phyloP scores from a whole-genome alignment of 2,329 filamentous ascomycete species.

The Alternaria arborescens region DNA sequence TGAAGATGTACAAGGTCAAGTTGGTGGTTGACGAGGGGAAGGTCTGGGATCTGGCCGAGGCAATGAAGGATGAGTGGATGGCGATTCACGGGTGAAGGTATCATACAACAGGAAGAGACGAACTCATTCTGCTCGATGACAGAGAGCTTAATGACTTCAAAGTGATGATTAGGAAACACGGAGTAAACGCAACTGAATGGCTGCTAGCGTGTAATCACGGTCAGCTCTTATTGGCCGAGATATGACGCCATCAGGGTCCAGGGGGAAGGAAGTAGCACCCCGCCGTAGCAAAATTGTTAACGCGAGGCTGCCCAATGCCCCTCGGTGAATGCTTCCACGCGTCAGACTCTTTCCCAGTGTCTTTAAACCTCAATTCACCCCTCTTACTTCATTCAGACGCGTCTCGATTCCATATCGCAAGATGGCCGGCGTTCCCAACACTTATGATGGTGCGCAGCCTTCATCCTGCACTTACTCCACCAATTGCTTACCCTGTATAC shows the following conservation, averaged over 20 bases:
- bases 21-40: conserved; percentile 27
- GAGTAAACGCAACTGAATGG: background rate
- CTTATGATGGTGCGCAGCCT: conserved; percentile 39
- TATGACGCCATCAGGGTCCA: conserved; percentile 35
- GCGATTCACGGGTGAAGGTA: conserved; percentile 8
- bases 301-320: conserved; percentile 13
- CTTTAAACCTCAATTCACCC: background rate
- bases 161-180: background rate
- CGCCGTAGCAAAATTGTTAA: conserved; percentile 31
- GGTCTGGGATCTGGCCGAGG: conserved; percentile 14
- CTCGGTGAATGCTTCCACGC: conserved; percentile 31
- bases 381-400: conserved; percentile 14
- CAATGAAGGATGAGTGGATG: conserved; percentile 12
- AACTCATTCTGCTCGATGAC: background rate
- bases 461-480: background rate
- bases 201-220: background rate
- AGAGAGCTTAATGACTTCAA: background rate
- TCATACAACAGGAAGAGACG: background rate
- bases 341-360: conserved; percentile 9
- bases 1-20: conserved; percentile 18
- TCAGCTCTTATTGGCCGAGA: conserved; percentile 18
- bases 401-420: conserved; percentile 41
- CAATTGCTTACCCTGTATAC: conserved; percentile 18
- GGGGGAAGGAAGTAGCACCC: conserved; percentile 26
- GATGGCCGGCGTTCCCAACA: conserved; percentile 47